Evolutionary conservation across 2,329 filamentous ascomycete species (phyloP).

Genomic region (Metarhizium rileyi): DNA sequence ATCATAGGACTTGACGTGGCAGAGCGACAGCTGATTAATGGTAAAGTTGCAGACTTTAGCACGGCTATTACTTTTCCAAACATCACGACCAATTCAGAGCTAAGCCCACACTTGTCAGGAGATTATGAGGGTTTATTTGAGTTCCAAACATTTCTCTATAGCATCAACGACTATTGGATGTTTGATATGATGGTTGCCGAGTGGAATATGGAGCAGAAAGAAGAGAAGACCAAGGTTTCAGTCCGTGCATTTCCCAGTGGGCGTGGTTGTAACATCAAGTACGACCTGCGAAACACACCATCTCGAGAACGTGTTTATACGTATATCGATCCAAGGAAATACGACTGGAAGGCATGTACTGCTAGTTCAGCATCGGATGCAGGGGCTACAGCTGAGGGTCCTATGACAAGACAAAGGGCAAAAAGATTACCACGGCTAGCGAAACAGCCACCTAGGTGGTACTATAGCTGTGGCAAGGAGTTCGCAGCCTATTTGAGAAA

Average conservation of each 20-base stretch:
- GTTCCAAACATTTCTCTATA: not conserved
- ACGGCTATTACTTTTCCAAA: constrained; percentile 16
- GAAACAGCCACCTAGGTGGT: too few species aligned
- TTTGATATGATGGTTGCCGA: not conserved
- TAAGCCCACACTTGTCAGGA: not conserved
- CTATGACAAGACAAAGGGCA: too few species aligned
- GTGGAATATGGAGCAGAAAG: not conserved
- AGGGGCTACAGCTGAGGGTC: too few species aligned
- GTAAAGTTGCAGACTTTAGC: constrained; percentile 17
- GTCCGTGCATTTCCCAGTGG: not conserved
- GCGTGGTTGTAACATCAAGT: not conserved
- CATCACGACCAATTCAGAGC: constrained; percentile 6
- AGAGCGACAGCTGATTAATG: constrained; percentile 12
- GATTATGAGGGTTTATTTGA: too few species aligned
- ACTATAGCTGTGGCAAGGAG: too few species aligned
- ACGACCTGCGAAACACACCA: not conserved
- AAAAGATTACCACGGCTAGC: too few species aligned
- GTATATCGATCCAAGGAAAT: not conserved
- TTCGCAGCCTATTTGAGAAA: too few species aligned
- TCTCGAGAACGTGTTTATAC: not conserved
- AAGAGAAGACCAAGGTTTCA: not conserved
- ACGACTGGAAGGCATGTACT: not conserved
- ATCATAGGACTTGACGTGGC: not conserved
- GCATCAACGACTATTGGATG: not conserved
- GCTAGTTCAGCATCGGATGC: too few species aligned